Percentiles rank a stretch among this genome's conserved stretches.
These are phyloP conservation scores for Zasmidium cellare DNA, from an alignment of 2,329 filamentous ascomycete species.

Conservation along the genomic window DNA sequence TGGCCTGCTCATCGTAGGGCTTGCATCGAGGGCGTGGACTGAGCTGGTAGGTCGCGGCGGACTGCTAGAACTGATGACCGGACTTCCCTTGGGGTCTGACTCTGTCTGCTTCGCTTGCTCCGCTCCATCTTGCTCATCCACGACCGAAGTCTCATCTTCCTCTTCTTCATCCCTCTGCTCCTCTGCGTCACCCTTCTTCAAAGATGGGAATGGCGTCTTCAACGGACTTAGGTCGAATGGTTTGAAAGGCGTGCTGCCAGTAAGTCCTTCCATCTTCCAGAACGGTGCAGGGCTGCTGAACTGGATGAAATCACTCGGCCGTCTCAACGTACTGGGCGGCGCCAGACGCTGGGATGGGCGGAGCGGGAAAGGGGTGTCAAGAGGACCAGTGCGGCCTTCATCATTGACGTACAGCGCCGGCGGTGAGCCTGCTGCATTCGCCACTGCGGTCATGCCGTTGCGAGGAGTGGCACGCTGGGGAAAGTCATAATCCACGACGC, in stretches of 20 bases:
- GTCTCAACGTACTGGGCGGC: conserved; percentile 76
- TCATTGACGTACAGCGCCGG: conserved; percentile 40
- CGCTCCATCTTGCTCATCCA: conserved; percentile 18
- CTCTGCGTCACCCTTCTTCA: conserved; percentile 29
- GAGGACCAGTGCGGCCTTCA: conserved; percentile 33
- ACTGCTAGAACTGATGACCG: conserved; percentile 35
- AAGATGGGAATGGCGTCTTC: conserved; percentile 38
- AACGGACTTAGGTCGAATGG: conserved; percentile 40
- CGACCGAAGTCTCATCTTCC: conserved; percentile 20
- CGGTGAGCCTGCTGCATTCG: conserved; percentile 38
- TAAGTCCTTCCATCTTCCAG: conserved; percentile 81
- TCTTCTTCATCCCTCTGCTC: conserved; percentile 24
- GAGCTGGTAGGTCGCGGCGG: conserved; percentile 27
- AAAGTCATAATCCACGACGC: conserved; percentile 29
- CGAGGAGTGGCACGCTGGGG: conserved; percentile 33
- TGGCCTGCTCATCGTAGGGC: conserved; percentile 33
- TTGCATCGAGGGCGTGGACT: conserved; percentile 27
- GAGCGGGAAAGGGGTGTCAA: conserved; percentile 40
- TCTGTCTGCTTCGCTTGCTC: conserved; percentile 20
- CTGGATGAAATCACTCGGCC: conserved; percentile 82
- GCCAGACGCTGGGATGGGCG: conserved; percentile 62
- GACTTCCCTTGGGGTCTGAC: conserved; percentile 25
- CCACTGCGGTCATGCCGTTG: conserved; percentile 37
- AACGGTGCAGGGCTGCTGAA: conserved; percentile 83
- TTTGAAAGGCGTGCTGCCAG: conserved; percentile 65